phyloP scores from a whole-genome alignment of 2,329 filamentous ascomycete genomes.

The Clonostachys byssicola region DNA sequence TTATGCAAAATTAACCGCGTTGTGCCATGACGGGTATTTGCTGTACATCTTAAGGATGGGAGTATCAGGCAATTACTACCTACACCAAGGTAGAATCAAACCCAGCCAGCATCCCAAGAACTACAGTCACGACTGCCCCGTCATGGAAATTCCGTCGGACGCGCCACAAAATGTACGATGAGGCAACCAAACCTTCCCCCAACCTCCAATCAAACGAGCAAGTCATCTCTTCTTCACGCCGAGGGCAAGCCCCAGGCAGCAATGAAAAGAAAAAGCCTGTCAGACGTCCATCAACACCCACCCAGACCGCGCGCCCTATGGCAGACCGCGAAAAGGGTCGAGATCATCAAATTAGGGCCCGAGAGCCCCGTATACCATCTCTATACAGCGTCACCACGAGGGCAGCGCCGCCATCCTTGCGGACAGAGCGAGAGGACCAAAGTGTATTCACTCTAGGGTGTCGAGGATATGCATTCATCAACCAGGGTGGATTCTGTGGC shows the following conservation, averaged over 20 bases:
- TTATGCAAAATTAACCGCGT: no score
- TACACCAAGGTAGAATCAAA: no score
- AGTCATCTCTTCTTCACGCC: constrained; percentile 45
- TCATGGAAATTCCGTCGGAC: no score
- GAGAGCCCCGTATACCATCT: constrained; percentile 46
- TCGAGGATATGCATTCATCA: constrained; percentile 87
- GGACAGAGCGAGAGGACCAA: constrained; percentile 54
- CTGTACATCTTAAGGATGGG: no score
- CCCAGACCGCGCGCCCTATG: constrained; percentile 74
- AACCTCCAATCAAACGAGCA: no score
- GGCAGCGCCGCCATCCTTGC: constrained; percentile 52
- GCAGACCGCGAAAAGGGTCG: constrained; percentile 67
- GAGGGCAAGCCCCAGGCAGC: constrained; percentile 35
- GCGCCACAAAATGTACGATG: no score
- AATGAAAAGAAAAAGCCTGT: constrained; percentile 66
- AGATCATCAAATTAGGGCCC: constrained; percentile 71
- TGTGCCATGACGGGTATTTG: no score
- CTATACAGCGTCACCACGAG: constrained; percentile 56
- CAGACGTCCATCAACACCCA: constrained; percentile 88
- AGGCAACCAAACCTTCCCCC: no score
- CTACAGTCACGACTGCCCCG: no score
- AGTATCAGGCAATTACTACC: no score
- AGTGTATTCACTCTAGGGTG: constrained; percentile 81
- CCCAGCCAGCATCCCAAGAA: no score
- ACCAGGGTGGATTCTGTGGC: constrained; percentile 93